Evolutionary conservation across 371 early-diverging fungal species (phyloP), one percentile per base, ranked within the genome.

Genomic region (Mortierella sp.): DNA sequence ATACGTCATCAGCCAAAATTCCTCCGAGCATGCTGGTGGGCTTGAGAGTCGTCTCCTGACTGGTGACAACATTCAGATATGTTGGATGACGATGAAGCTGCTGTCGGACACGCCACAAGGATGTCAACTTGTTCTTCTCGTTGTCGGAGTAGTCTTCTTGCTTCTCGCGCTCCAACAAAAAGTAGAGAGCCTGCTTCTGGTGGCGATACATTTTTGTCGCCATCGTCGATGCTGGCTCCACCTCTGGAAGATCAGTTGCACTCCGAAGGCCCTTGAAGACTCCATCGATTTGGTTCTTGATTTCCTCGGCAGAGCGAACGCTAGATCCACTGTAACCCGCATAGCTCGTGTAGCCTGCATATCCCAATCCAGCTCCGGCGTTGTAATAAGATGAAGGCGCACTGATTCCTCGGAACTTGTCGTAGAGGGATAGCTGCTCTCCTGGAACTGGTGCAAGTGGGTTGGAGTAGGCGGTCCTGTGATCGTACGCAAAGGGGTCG

Each of bases 161-260:
- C 51, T 89, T 81, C 81, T 94, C 94, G n/a, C 91, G 89, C 63
- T 91, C 84, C 56, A 87, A 32, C 87, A 94, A 86, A 78, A 92
- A 94, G 68, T 88, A 84, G 11, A 94, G 89, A 1, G 92, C 94
- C 77, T 94, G 94, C 63, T 89, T 89, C 75, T 94, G 94, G 83
- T 94, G 92, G 72, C 90, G 88, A 80, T 91, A 93, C 88, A 94
- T 85, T 12, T 58, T 72, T 0, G 94, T 90, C 12, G 83, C 71
- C 54, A 94, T 78, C 1, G 58, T 79, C 75, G 54, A 21, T 70
- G 89, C 87, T 38, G 92, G 91, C 32, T 91, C 90, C 44, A 84
- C 78, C 73, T 92, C 89, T 10, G 89, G 86, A 27, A 93, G 74
- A 68, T 92, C 90, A 49, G 91, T 90, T 10, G 92, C 89, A 48